Percentiles rank a stretch among this genome's conserved stretches.
phyloP scores from a whole-genome alignment of 345 rosid genomes.

The Camelina neglecta region DNA sequence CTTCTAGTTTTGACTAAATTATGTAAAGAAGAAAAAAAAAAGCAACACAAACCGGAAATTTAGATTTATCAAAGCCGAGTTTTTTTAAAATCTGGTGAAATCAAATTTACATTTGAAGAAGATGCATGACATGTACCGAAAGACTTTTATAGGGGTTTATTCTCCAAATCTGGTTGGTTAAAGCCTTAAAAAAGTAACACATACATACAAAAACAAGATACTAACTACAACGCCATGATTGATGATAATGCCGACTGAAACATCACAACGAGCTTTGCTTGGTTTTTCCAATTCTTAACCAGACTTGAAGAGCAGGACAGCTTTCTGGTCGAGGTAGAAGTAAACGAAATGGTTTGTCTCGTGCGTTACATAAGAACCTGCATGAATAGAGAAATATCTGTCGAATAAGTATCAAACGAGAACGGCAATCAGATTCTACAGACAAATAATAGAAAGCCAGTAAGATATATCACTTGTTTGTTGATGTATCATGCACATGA shows the following conservation, averaged over 20 bases:
- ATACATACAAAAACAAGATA: conserved; percentile 21
- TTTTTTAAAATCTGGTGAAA: background rate
- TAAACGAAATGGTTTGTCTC: conserved; percentile 97
- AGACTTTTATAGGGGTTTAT: conserved; percentile 15
- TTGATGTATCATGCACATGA: background rate
- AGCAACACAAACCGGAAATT: conserved; percentile 4
- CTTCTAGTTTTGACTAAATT: background rate
- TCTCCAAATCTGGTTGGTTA: conserved; percentile 26
- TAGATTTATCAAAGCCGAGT: conserved; percentile 10
- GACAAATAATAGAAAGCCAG: background rate
- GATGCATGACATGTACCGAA: conserved; percentile 29
- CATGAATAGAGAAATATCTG: background rate
- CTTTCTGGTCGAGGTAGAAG: conserved; percentile 93
- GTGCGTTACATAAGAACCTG: conserved; percentile 97
- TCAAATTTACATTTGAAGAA: conserved; percentile 37
- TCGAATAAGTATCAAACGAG: background rate
- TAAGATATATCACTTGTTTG: background rate
- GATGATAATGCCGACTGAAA: conserved; percentile 25
- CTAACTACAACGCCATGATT: conserved; percentile 38
- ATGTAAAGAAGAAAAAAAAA: background rate
- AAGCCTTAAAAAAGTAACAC: conserved; percentile 22
- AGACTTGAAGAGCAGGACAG: conserved; percentile 93
- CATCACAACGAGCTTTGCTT: conserved; percentile 25
- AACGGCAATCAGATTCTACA: background rate
- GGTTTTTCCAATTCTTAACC: conserved; percentile 50